A percentile compares a stretch with the other conserved stretches of the same genome.
Conservation (phyloP, 306 rosid genomes). For the Vigna hirtella region DNA sequence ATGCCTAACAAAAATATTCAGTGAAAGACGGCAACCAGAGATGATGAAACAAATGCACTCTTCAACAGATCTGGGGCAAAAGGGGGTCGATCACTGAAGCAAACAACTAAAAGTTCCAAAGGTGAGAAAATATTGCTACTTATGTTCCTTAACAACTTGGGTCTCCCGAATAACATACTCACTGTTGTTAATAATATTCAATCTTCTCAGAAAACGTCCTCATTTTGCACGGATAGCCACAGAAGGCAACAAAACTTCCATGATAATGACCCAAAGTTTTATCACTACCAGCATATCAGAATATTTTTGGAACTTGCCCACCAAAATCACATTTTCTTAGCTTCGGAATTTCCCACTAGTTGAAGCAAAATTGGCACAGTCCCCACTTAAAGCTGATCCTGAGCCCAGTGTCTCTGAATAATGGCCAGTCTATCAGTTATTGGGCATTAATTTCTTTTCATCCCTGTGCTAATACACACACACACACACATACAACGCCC, state of each 20-base stretch:
- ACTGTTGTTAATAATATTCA: constrained; percentile 44
- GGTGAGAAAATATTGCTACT: constrained; percentile 41
- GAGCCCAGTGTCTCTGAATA: constrained; percentile 50
- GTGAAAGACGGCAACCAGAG: constrained; percentile 33
- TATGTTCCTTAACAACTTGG: constrained; percentile 44
- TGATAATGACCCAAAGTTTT: constrained; percentile 46
- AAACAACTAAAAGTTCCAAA: constrained; percentile 40
- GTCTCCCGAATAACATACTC: constrained; percentile 53
- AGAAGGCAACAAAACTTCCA: constrained; percentile 51
- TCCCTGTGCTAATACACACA: constrained; percentile 46
- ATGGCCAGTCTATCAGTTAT: constrained; percentile 54
- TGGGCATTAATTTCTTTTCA: constrained; percentile 52
- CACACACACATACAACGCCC: neutral
- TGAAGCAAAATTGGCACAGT: constrained; percentile 48
- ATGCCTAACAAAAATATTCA: constrained; percentile 16
- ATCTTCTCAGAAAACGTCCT: constrained; percentile 50
- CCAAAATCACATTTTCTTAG: constrained; percentile 44
- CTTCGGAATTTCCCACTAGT: constrained; percentile 44
- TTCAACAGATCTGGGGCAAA: constrained; percentile 30
- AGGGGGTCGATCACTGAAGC: constrained; percentile 43
- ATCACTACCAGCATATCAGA: constrained; percentile 57
- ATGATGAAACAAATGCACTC: constrained; percentile 39
- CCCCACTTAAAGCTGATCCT: constrained; percentile 54
- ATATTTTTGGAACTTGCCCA: constrained; percentile 48
- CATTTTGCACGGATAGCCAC: constrained; percentile 49